Percentiles rank a stretch among this genome's conserved stretches.
These are phyloP conservation scores for Plasmodium cynomolgi DNA, from an alignment of 169 alveolate species.

Conservation along the genomic window DNA sequence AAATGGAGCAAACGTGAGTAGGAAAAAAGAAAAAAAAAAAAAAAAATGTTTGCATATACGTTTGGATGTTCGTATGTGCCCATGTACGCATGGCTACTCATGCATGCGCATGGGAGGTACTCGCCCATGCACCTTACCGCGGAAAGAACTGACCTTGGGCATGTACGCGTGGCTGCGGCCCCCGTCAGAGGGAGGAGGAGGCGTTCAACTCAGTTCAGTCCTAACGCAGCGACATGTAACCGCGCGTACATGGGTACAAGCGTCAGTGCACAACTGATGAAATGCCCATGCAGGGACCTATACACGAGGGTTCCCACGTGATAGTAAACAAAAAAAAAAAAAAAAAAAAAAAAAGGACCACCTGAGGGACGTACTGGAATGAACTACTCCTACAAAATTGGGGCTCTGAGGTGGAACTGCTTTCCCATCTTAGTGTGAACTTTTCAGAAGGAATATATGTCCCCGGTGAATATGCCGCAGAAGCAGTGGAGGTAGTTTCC, in stretches of 20 bases:
- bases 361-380: background rate
- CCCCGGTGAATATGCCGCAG: background rate
- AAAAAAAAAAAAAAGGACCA: background rate
- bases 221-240: background rate
- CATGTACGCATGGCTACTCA: background rate
- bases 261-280: background rate
- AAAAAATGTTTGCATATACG: no score
- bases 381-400: background rate
- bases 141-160: background rate
- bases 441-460: background rate
- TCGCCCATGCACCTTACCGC: background rate
- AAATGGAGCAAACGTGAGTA: background rate
- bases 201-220: background rate
- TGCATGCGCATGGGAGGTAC: background rate
- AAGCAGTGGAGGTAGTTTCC: background rate
- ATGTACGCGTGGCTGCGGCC: background rate
- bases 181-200: background rate
- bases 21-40: background rate
- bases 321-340: no score
- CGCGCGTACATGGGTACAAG: background rate
- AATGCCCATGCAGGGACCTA: background rate
- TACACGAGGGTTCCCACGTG: background rate
- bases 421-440: background rate
- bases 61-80: background rate
- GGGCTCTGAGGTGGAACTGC: background rate